Base-by-base conservation (phyloP, 345 rosid species). In the Noccaea caerulescens region DNA sequence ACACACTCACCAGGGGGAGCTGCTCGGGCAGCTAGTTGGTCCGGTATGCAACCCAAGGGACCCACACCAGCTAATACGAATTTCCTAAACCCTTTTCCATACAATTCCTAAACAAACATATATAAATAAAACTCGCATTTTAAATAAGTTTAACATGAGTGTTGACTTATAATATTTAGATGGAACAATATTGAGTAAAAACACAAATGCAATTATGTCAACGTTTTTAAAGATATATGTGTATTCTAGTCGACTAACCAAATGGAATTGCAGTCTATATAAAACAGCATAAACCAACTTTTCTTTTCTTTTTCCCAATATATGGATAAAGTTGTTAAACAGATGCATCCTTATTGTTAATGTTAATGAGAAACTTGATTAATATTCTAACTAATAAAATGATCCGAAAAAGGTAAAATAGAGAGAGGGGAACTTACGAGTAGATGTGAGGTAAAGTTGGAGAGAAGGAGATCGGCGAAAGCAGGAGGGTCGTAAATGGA, bases 21-120 rank as follows among this genome's bases (percentile, higher is more conserved):
- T 14, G 38, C 66, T 1, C 84, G 77, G 0, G 53, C 78, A 10
- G 90, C 88, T 54, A 80, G 66, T 45, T 83, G 88, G 69, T 83
- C 81, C 1, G 87, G 93, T 55, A 83, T 83, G 80, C 89, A 87
- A 16, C 93, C 90, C 6, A 87, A 78, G 0, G 91, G 91, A 13
- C 91, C 92, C 0, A 90, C 63, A 11, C 76, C 86, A 1, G 83
- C 83, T 60, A 90, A 3, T 36, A 86, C 77, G 63, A 92, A 88
- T 75, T 90, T 90, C 56, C 91, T 80, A 11, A 84, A 78, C 18
- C 97, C 98, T 12, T 82, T 76, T 36, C 65, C 77, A 60, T 87
- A 76, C 47, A 88, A 76, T 14, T 50, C 76, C 89, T 88, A 30
- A 14, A 58, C 12, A 3, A 58, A 3, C 32, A 39, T 27, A 3